Conservation (phyloP, 2,329 filamentous ascomycete species). For the Ophiobolus disseminans region DNA sequence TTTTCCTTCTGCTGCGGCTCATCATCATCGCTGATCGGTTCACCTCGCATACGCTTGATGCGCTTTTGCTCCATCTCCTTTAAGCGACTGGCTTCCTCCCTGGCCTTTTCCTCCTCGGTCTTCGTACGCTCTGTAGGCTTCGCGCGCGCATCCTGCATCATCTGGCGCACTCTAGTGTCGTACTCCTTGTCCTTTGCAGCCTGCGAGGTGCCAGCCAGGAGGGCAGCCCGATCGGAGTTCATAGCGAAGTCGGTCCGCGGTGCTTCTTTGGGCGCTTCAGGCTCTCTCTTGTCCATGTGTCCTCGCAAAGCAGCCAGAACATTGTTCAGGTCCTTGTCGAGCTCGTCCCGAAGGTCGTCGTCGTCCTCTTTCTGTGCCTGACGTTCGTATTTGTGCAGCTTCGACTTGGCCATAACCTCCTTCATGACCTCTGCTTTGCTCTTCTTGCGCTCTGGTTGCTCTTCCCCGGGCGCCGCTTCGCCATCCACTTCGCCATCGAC, state of each 20-base stretch:
- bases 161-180: constrained; percentile 79
- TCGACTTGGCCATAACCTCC: constrained; percentile 96
- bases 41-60: constrained; percentile 84
- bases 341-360: constrained; percentile 80
- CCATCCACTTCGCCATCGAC: constrained; percentile 54
- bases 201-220: constrained; percentile 67
- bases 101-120: constrained; percentile 59
- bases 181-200: constrained; percentile 83
- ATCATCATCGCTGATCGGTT: constrained; percentile 74
- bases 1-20: constrained; percentile 57
- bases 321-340: constrained; percentile 82
- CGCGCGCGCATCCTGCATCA: constrained; percentile 84
- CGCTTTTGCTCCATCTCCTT: constrained; percentile 84
- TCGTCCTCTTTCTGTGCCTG: constrained; percentile 93
- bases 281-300: constrained; percentile 58
- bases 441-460: constrained; percentile 83
- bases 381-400: constrained; percentile 91
- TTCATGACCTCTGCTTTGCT: constrained; percentile 97
- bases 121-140: constrained; percentile 87
- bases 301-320: constrained; percentile 74
- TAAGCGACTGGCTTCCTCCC: constrained; percentile 77
- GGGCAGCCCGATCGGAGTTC: constrained; percentile 68
- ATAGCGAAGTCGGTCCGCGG: constrained; percentile 52
- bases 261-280: constrained; percentile 50
- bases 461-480: constrained; percentile 50